Conservation (phyloP, 345 rosid species). For the Brassica juncea region DNA sequence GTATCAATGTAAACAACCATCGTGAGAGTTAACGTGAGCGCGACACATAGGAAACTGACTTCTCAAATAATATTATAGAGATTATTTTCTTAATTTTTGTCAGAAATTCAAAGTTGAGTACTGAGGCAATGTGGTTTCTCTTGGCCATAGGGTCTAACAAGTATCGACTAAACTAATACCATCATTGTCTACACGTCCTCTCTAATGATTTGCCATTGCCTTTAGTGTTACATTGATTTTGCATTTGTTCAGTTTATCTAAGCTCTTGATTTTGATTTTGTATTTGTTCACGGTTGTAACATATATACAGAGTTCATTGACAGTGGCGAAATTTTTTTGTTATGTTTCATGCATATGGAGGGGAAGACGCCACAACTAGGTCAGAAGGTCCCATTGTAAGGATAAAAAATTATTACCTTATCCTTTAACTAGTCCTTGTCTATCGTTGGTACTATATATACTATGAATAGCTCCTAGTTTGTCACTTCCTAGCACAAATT, state of each 20-base stretch:
- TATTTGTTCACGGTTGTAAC: background rate
- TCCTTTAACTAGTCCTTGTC: slow-evolving; percentile 9
- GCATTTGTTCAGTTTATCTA: background rate
- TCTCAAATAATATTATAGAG: no score
- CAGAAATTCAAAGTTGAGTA: no score
- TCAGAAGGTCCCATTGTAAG: slow-evolving; percentile 7
- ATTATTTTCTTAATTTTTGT: no score
- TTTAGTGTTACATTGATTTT: background rate
- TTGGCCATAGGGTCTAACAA: no score
- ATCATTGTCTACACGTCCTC: slow-evolving; percentile 12
- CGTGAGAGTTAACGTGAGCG: no score
- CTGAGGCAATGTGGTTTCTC: no score
- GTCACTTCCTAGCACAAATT: background rate
- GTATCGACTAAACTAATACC: no score
- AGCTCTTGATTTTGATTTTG: background rate
- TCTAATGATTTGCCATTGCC: slow-evolving; percentile 5
- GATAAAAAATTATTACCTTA: background rate
- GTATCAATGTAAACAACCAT: no score
- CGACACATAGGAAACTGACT: no score
- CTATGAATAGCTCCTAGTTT: background rate
- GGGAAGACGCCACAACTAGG: slow-evolving; percentile 1
- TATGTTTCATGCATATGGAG: background rate
- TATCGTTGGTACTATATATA: background rate
- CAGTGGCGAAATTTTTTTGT: background rate
- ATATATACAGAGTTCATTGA: background rate